phyloP scores from a whole-genome alignment of 2,329 filamentous ascomycete genomes.

The Ilyonectria robusta region DNA sequence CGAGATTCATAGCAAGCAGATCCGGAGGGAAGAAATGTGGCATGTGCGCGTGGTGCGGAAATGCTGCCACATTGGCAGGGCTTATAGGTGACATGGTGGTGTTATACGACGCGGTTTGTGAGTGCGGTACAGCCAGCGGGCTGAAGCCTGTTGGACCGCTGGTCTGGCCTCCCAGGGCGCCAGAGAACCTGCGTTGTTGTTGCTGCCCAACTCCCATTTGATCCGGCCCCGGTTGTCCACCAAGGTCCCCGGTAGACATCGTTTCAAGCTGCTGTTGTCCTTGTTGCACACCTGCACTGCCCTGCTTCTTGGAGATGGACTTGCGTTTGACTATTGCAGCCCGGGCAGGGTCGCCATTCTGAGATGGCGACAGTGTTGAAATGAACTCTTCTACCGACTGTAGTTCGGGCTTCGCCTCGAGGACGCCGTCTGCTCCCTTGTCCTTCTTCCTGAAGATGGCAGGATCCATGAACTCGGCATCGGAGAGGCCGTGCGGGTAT shows the following conservation, averaged over 20 bases:
- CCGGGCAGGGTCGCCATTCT: slow-evolving; percentile 57
- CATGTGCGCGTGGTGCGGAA: slow-evolving; percentile 55
- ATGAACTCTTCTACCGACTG: slow-evolving; percentile 97
- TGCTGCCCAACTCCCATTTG: slow-evolving; percentile 37
- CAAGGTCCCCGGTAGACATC: slow-evolving; percentile 35
- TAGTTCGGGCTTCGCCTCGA: slow-evolving; percentile 91
- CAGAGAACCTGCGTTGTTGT: slow-evolving; percentile 58
- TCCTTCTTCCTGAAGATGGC: slow-evolving; percentile 78
- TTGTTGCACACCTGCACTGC: slow-evolving; percentile 23
- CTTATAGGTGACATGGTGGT: slow-evolving; percentile 67
- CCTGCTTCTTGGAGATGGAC: slow-evolving; percentile 54
- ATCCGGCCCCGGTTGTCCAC: slow-evolving; percentile 21
- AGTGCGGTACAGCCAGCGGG: slow-evolving; percentile 58
- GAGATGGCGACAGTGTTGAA: slow-evolving; percentile 79
- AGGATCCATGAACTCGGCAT: slow-evolving; percentile 86
- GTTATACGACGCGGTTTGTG: slow-evolving; percentile 60
- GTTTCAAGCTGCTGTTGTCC: slow-evolving; percentile 41
- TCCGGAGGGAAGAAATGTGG: slow-evolving; percentile 65
- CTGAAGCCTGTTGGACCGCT: slow-evolving; percentile 58
- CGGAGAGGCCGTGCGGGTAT: slow-evolving; percentile 92
- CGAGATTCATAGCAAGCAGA: slow-evolving; percentile 67
- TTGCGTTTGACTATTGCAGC: slow-evolving; percentile 53
- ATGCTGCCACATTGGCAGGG: slow-evolving; percentile 60
- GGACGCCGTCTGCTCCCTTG: slow-evolving; percentile 86
- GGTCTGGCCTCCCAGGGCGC: slow-evolving; percentile 57